These are phyloP conservation scores for Pseudogymnoascus sp. DNA, from an alignment of 2,329 filamentous ascomycete genomes.

Conservation along the genomic window DNA sequence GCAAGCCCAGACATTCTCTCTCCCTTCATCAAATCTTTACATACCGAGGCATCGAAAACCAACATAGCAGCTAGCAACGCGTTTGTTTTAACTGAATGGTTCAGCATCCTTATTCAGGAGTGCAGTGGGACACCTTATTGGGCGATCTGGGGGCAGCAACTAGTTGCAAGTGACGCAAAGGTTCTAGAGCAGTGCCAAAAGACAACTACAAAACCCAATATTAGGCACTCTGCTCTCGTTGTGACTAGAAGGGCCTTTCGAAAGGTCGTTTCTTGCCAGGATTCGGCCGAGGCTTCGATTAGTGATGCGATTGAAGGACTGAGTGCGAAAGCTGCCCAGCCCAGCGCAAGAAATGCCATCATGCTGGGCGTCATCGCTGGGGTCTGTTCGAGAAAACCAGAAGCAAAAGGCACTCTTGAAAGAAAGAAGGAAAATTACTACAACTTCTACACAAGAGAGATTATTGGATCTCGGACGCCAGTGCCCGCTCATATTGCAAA, in stretches of 20 bases:
- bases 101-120: conserved; percentile 68
- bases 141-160: conserved; percentile 57
- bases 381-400: conserved; percentile 67
- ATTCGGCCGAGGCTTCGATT: conserved; percentile 37
- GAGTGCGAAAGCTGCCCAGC: conserved; percentile 58
- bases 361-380: conserved; percentile 83
- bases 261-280: conserved; percentile 56
- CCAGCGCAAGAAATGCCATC: conserved; percentile 64
- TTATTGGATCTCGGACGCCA: conserved; percentile 69
- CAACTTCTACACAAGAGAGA: conserved; percentile 77
- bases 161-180: conserved; percentile 64
- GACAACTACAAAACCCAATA: conserved; percentile 53
- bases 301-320: conserved; percentile 59
- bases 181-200: conserved; percentile 72
- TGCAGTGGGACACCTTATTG: conserved; percentile 57
- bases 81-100: conserved; percentile 90
- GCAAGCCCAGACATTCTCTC: conserved; percentile 53
- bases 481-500: conserved; percentile 67
- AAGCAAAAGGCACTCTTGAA: conserved; percentile 57
- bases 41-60: conserved; percentile 67
- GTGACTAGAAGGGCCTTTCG: conserved; percentile 75
- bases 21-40: conserved; percentile 60
- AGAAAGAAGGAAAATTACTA: conserved; percentile 66
- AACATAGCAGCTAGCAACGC: conserved; percentile 73
- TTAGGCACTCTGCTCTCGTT: conserved; percentile 68